phyloP scores from a whole-genome alignment of 805 yeast species.

The Clavispora vitiphila region DNA sequence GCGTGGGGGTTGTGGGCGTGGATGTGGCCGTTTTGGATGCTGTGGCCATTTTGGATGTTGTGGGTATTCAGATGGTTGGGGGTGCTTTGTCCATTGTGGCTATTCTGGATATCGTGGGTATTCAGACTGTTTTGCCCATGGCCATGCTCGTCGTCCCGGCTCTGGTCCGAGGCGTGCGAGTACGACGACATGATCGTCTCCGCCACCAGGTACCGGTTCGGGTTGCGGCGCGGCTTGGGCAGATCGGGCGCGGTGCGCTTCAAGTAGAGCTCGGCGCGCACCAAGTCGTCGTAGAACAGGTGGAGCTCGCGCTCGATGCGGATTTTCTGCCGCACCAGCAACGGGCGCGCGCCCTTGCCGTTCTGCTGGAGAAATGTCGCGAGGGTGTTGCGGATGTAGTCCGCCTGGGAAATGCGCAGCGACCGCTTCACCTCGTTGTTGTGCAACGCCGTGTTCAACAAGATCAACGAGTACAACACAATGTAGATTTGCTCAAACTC shows the following conservation, averaged over 20 bases:
- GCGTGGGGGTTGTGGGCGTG: no score
- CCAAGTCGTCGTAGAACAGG: slow-evolving; percentile 40
- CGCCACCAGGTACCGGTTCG: slow-evolving; percentile 18
- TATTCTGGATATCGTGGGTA: no score
- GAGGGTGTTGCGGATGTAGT: slow-evolving; percentile 39
- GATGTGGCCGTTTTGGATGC: no score
- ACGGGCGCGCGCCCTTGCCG: slow-evolving; percentile 21
- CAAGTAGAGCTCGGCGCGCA: slow-evolving; percentile 35
- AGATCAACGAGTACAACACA: slow-evolving; percentile 62
- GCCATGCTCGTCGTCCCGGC: background rate
- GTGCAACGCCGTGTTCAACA: slow-evolving; percentile 75
- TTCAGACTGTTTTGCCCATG: background rate
- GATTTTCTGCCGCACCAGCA: slow-evolving; percentile 34
- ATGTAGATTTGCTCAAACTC: slow-evolving; percentile 59
- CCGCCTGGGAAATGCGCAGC: slow-evolving; percentile 35
- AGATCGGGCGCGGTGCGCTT: slow-evolving; percentile 17
- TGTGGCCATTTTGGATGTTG: no score
- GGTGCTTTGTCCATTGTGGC: no score
- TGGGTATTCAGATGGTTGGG: no score
- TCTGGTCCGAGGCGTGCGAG: background rate
- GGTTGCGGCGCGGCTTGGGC: slow-evolving; percentile 3
- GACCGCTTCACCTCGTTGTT: slow-evolving; percentile 40
- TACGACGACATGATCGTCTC: slow-evolving; percentile 15
- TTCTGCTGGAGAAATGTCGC: slow-evolving; percentile 37
- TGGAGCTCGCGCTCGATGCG: slow-evolving; percentile 44